These are phyloP conservation scores for Liquidambar formosana DNA, from an alignment of 164 flowering plant genomes.

Conservation along the genomic window DNA sequence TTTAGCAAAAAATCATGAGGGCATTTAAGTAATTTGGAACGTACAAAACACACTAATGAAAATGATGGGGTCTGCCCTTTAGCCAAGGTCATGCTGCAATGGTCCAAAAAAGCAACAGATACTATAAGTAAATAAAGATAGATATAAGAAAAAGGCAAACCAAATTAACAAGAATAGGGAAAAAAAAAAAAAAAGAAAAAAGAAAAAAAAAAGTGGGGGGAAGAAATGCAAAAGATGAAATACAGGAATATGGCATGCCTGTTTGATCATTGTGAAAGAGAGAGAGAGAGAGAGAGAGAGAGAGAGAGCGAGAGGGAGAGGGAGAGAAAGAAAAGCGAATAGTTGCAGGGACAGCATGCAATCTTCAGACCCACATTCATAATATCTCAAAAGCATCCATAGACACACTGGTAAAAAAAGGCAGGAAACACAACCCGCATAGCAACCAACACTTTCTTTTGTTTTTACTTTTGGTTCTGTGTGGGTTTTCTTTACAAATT, in stretches of 20 bases:
- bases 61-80: background rate
- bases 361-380: background rate
- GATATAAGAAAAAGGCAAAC: background rate
- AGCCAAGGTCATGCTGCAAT: conserved; percentile 17
- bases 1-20: background rate
- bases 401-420: conserved; percentile 22
- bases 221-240: background rate
- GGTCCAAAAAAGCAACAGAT: conserved; percentile 8
- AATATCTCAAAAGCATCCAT: too few species aligned
- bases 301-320: background rate
- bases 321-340: background rate
- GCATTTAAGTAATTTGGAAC: background rate
- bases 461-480: conserved; percentile 7
- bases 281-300: background rate
- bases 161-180: conserved; percentile 1
- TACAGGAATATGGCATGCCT: conserved; percentile 6
- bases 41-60: background rate
- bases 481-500: conserved; percentile 5
- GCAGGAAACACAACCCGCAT: conserved; percentile 17
- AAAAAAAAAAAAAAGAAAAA: conserved; percentile 12
- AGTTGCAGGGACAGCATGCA: background rate
- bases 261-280: background rate
- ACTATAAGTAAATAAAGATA: background rate
- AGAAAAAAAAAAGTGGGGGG: conserved; percentile 17
- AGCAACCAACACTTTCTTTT: conserved; percentile 12